phyloP scores from a whole-genome alignment of 345 rosid species.

The Salix suchowensis region DNA sequence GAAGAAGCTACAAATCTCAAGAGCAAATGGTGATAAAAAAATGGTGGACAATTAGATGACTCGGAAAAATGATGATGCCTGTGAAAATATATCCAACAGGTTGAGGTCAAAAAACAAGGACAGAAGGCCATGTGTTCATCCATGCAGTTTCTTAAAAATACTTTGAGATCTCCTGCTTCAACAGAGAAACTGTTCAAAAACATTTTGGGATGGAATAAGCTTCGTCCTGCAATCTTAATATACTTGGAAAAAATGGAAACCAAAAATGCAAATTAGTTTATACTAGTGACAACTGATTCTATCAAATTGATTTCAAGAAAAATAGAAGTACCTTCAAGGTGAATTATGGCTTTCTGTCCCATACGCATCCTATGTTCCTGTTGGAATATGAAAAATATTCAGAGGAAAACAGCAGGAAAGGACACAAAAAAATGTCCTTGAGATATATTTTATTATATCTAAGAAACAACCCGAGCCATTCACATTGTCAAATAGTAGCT shows the following conservation, averaged over 20 bases:
- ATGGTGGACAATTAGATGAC: background rate
- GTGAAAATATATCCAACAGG: background rate
- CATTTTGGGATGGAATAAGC: background rate
- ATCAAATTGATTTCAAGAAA: constrained; percentile 6
- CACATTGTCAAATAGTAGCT: background rate
- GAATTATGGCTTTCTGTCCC: constrained; percentile 93
- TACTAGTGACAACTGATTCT: background rate
- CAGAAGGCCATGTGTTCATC: background rate
- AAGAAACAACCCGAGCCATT: constrained; percentile 4
- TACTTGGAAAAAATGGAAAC: background rate
- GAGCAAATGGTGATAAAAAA: background rate
- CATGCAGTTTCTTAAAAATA: background rate
- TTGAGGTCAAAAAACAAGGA: background rate
- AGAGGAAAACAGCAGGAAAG: background rate
- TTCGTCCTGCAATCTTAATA: background rate
- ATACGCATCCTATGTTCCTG: constrained; percentile 90
- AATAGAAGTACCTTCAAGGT: constrained; percentile 65
- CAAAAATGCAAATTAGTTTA: background rate
- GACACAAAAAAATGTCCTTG: background rate
- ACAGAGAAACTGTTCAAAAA: background rate
- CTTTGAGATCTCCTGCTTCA: background rate
- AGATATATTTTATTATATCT: background rate
- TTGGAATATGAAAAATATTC: constrained; percentile 4
- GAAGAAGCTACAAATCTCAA: background rate
- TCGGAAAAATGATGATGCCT: background rate